Percentiles rank a stretch among this genome's conserved stretches.
Evolutionary conservation across 2,329 filamentous ascomycete genomes (phyloP).

Genomic region (Xylariaceae sp.): DNA sequence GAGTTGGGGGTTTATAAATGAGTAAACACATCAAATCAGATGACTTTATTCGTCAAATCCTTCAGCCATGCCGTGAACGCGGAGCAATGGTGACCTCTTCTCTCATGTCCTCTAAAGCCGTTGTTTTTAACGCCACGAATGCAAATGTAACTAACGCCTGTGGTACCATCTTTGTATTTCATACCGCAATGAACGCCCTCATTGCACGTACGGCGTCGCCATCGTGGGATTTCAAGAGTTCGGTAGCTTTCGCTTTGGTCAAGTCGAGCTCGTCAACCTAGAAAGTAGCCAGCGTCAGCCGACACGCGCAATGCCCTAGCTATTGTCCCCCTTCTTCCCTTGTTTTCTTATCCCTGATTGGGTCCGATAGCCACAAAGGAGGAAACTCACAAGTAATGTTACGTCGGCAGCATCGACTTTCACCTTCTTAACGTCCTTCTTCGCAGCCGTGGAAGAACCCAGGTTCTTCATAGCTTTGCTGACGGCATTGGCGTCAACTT

Average conservation of each 20-base stretch:
- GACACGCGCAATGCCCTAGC: neutral
- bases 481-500: constrained; percentile 68
- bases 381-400: constrained; percentile 57
- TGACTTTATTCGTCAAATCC: too few relatives aligned
- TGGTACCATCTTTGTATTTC: neutral
- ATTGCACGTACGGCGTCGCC: constrained; percentile 68
- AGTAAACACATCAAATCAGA: too few relatives aligned
- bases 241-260: constrained; percentile 68
- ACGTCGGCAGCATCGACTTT: constrained; percentile 76
- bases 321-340: neutral
- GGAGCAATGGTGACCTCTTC: too few relatives aligned
- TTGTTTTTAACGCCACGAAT: too few relatives aligned
- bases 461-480: constrained; percentile 70
- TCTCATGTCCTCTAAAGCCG: too few relatives aligned
- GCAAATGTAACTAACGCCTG: too few relatives aligned
- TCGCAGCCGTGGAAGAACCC: constrained; percentile 35
- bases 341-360: neutral
- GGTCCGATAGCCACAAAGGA: neutral
- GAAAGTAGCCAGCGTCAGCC: constrained; percentile 2
- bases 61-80: too few relatives aligned
- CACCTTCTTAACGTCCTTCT: constrained; percentile 55
- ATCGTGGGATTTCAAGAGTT: constrained; percentile 69
- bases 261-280: constrained; percentile 71
- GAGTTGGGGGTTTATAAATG: too few relatives aligned
- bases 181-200: constrained; percentile 48